Conservation (phyloP, 1,284 basidiomycete genomes). For the Erythrobasidium hasegawianum region DNA sequence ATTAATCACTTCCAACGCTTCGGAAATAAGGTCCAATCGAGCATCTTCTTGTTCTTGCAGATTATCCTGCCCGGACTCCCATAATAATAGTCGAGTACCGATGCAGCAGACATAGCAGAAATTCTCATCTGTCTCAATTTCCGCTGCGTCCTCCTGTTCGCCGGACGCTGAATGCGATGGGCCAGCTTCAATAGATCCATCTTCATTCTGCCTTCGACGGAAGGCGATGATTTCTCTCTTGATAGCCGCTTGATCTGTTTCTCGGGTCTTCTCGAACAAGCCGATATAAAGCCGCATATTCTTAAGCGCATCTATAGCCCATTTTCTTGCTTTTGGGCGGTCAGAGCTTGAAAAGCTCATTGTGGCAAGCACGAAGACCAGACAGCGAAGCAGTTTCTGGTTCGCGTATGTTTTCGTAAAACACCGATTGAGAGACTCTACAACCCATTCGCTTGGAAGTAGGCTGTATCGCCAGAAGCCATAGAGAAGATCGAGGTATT, state of each 20-base stretch:
- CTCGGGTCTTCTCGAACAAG: constrained; percentile 70
- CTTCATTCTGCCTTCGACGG: constrained; percentile 17
- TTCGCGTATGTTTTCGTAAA: constrained; percentile 26
- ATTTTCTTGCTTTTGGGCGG: constrained; percentile 7
- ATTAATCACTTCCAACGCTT: constrained; percentile 12
- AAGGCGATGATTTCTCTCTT: constrained; percentile 47
- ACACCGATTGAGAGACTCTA: constrained; percentile 26
- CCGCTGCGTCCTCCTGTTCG: constrained; percentile 36
- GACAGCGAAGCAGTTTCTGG: constrained; percentile 22
- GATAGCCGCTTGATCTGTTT: constrained; percentile 56
- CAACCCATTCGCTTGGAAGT: constrained; percentile 14
- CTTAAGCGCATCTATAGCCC: constrained; percentile 50
- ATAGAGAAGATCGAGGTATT: constrained; percentile 22
- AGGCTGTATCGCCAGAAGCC: constrained; percentile 25
- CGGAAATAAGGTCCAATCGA: constrained; percentile 36
- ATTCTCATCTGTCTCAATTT: constrained; percentile 28
- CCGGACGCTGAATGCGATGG: constrained; percentile 40
- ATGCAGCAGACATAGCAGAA: constrained; percentile 26
- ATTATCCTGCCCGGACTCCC: constrained; percentile 37
- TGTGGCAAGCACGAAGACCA: constrained; percentile 20
- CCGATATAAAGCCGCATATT: constrained; percentile 77
- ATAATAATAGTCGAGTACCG: constrained; percentile 18
- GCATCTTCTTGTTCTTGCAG: constrained; percentile 60
- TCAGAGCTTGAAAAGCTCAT: constrained; percentile 18
- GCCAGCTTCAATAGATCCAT: constrained; percentile 38